Percentiles rank a stretch among this genome's conserved stretches.
phyloP scores from a whole-genome alignment of 352 stramenopile species.

The Phytophthora pistaciae region DNA sequence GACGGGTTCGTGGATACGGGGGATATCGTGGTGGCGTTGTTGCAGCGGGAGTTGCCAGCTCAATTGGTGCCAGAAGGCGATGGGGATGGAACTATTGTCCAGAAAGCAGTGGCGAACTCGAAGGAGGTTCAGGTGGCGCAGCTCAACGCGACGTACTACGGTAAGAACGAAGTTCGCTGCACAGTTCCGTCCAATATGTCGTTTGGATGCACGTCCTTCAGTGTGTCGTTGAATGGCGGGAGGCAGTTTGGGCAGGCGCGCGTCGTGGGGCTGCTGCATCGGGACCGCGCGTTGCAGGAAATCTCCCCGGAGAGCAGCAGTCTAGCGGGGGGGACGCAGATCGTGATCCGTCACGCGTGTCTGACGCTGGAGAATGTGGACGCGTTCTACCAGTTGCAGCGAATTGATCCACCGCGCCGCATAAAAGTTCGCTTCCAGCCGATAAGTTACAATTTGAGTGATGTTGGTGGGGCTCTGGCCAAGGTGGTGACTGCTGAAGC shows the following conservation, averaged over 20 bases:
- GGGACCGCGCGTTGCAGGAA: conserved; percentile 50
- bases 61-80: conserved; percentile 2
- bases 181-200: conserved; percentile 71
- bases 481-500: conserved; percentile 24
- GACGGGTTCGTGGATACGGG: conserved; percentile 72
- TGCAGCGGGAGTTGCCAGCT: conserved; percentile 46
- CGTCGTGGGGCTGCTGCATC: conserved; percentile 55
- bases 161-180: conserved; percentile 59
- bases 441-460: conserved; percentile 22
- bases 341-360: conserved; percentile 42
- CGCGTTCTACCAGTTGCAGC: conserved; percentile 48
- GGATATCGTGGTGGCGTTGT: conserved; percentile 63
- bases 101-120: background rate
- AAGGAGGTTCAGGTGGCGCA: conserved; percentile 47
- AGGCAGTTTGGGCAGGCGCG: conserved; percentile 59
- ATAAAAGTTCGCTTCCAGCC: conserved; percentile 66
- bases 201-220: conserved; percentile 68
- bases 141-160: conserved; percentile 62
- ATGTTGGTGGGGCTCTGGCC: conserved; percentile 5
- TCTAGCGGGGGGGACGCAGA: conserved; percentile 42
- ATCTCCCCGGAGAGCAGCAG: conserved; percentile 50
- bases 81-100: background rate
- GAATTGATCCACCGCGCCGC: conserved; percentile 53
- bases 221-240: conserved; percentile 71
- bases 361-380: conserved; percentile 58